These are phyloP conservation scores for Peronospora tabacina DNA, from an alignment of 352 stramenopile genomes.

Conservation along the genomic window DNA sequence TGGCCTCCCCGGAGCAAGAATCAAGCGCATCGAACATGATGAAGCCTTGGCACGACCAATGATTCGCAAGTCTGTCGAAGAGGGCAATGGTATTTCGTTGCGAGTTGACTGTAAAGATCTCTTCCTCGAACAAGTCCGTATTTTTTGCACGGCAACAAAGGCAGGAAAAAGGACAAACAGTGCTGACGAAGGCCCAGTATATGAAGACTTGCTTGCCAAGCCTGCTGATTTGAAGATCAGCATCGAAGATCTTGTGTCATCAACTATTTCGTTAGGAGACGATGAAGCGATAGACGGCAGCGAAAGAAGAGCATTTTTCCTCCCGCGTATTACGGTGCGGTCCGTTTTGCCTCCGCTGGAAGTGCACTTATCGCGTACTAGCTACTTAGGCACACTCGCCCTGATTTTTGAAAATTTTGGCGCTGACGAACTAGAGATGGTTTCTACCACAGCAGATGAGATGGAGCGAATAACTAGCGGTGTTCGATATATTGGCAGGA, in stretches of 20 bases:
- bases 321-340: conserved; percentile 63
- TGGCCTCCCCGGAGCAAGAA: conserved; percentile 27
- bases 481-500: neutral
- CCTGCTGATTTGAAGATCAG: conserved; percentile 49
- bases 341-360: conserved; percentile 29
- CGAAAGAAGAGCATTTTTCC: conserved; percentile 17
- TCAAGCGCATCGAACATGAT: conserved; percentile 26
- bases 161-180: conserved; percentile 7
- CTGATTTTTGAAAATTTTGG: conserved; percentile 69
- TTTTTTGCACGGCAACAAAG: conserved; percentile 30
- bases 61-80: conserved; percentile 4
- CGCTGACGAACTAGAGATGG: conserved; percentile 44
- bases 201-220: conserved; percentile 32
- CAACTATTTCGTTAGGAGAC: conserved; percentile 32
- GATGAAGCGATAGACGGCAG: conserved; percentile 12
- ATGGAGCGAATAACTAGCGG: conserved; percentile 4
- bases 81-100: conserved; percentile 20
- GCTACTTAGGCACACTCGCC: conserved; percentile 58
- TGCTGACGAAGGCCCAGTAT: conserved; percentile 9
- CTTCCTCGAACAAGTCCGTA: conserved; percentile 45
- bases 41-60: conserved; percentile 15
- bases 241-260: conserved; percentile 61
- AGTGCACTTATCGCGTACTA: conserved; percentile 29
- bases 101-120: conserved; percentile 37
- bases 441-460: conserved; percentile 1